A percentile compares a stretch with the other conserved stretches of the same genome.
Conservation (phyloP, 2,329 filamentous ascomycete species). For the Colletotrichum viniferum region DNA sequence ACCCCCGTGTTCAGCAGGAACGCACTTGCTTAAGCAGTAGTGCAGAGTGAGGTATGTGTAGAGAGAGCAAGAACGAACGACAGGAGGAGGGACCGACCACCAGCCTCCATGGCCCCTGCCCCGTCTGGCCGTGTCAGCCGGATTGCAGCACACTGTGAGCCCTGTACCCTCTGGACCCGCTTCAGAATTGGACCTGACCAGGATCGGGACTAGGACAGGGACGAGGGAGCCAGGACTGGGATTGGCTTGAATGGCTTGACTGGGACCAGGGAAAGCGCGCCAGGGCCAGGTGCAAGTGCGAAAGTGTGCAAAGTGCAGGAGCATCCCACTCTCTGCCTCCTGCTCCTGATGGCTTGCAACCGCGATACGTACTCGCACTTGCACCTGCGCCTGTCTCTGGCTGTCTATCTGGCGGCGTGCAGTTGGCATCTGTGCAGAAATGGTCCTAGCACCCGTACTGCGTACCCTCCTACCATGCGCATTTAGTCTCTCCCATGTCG, state of each 20-base stretch:
- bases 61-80: neutral
- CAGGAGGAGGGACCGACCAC: neutral
- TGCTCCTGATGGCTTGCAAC: conserved; percentile 8
- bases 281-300: neutral
- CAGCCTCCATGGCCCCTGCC: conserved; percentile 1
- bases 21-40: neutral
- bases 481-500: neutral
- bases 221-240: neutral
- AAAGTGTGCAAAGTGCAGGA: conserved; percentile 5
- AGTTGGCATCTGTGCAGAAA: conserved; percentile 14
- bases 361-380: neutral
- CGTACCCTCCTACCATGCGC: neutral
- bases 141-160: neutral
- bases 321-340: neutral
- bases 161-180: conserved; percentile 9
- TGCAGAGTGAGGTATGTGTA: neutral
- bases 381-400: neutral
- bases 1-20: neutral
- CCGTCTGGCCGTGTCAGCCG: neutral
- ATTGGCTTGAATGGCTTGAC: neutral
- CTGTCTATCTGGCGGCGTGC: conserved; percentile 14
- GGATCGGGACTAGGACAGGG: conserved; percentile 5
- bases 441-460: neutral
- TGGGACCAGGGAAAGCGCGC: conserved; percentile 1
- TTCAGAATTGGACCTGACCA: neutral